Percentiles rank a stretch among this genome's conserved stretches.
Conservation (phyloP, 345 rosid genomes). For the Microthlaspi erraticum region DNA sequence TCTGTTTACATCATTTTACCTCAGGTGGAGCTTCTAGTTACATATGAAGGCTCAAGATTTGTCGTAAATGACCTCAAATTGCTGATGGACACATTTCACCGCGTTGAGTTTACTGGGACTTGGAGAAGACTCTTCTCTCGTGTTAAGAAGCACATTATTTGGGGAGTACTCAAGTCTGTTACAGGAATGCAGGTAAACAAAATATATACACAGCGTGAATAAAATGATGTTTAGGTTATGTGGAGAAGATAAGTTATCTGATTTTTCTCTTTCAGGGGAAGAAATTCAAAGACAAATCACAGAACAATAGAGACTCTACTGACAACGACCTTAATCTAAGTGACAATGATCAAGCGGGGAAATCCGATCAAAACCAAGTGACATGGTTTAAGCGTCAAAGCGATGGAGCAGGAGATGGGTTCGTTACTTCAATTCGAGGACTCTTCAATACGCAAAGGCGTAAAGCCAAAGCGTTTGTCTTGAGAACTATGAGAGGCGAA, state of each 20-base stretch:
- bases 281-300: conserved; percentile 88
- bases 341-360: conserved; percentile 75
- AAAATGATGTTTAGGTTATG: not conserved
- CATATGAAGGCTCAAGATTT: conserved; percentile 92
- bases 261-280: conserved; percentile 63
- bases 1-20: conserved; percentile 29
- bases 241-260: not conserved
- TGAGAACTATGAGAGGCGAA: conserved; percentile 96
- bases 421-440: conserved; percentile 87
- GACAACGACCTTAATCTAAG: conserved; percentile 79
- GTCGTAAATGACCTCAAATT: conserved; percentile 95
- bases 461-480: conserved; percentile 89
- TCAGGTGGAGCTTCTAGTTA: conserved; percentile 89
- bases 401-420: conserved; percentile 99
- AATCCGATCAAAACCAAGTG: conserved; percentile 67
- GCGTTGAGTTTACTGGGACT: conserved; percentile 84
- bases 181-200: conserved; percentile 94
- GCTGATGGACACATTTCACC: conserved; percentile 95
- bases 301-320: conserved; percentile 63
- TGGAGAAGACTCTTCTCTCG: conserved; percentile 99
- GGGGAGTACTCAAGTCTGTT: conserved; percentile 98
- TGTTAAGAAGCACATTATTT: conserved; percentile 95
- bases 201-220: conserved; percentile 7
- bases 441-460: conserved; percentile 93
- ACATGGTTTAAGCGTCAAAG: conserved; percentile 78